Evolutionary conservation across 305 asterid species (phyloP), one percentile per base, ranked within the genome.

Genomic region (Fraxinus paxiana): DNA sequence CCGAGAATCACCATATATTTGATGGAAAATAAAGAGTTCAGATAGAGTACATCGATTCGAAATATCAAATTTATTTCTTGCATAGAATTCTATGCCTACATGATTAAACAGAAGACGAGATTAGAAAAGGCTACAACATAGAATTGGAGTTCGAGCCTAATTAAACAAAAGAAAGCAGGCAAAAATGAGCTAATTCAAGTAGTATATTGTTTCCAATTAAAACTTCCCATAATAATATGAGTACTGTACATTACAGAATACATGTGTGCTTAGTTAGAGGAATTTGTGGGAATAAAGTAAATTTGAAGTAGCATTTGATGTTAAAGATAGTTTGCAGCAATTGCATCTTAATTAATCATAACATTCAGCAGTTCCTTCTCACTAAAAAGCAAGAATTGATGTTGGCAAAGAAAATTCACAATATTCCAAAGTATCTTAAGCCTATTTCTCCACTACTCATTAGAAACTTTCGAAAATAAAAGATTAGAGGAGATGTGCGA

Each of bases 1-100:
- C 73, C 28, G 77, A 82, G 76, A 73, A 85, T 76, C 59, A 69
- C 31, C 80, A 75, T 51, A 79, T n/a, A 12, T 43, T 22, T 77
- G 28, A 15, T 69, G 65, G 54, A 75, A 79, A 38, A 37, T 37
- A 7, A 20, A 82, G 28, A 18, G 46, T 63, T 34, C 34, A 43
- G 34, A 61, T 22, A 61, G 17, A 37, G 48, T 61, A 59, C 35
- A 77, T 18, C 26, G 4, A 18, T 61, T 33, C 1, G n/a, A 18
- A 77, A 20, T 33, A 34, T 65, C 17, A 77, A 59, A 12, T 51
- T 30, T 79, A 51, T 69, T 56, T 34, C 20, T 31, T 37, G 67
- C 65, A 18, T 17, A 82, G 35, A 46, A 34, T 48, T 34, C 41
- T 72, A 76, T 15, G 43, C 31, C 34, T 59, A 20, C 26, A 5